Base-by-base conservation (phyloP, 2,329 filamentous ascomycete genomes). In the Stachybotrys chlorohalonatus region DNA sequence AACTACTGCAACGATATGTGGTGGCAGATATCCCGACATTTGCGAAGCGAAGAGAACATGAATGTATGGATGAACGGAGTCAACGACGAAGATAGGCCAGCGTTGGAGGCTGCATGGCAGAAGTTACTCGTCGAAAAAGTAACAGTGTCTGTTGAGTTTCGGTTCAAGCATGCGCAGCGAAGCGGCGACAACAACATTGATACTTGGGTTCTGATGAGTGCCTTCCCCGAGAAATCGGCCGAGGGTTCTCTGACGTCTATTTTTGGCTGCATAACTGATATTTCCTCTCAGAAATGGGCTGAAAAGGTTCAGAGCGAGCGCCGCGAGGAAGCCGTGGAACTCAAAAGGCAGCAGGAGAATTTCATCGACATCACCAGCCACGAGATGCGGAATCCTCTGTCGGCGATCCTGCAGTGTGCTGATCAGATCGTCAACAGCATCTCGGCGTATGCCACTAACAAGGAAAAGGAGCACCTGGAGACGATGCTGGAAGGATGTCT, bases 1-100 rank as follows among this genome's bases (percentile, higher is more conserved):
- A 88, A 81, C 9, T 94, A 90, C 65, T 89, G 85, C 66, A 95
- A 95, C 65, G 87, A 92, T 58, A 89, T 87, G 65, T 94, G 82
- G 81, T 84, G 79, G 79, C 77, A 83, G 59, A 88, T 91, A 39
- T 86, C 86, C 0, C 76, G 85, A 39, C 84, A 89, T 54, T 80
- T 82, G 1, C 79, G 81, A 59, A 75, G 79, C 15, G 74, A 79
- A 32, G 73, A 78, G 56, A 82, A 77, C 51, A 80, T 82, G 24
- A 79, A 85, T 54, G 76, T 75, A 1, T 91, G 88, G 88, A 88
- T 90, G 77, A 78, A 88, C 32, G 86, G 82, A 54, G 83, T 91
- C 24, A 80, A 81, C 48, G 76, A 82, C 7, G 85, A 89, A 58
- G 88, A 92, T 60, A 76, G 81, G 30, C 68, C 73, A 3, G 72